Evolutionary conservation across 2,329 filamentous ascomycete genomes (phyloP), one percentile per base, ranked within the genome.

Genomic region (Colletotrichum musicola): DNA sequence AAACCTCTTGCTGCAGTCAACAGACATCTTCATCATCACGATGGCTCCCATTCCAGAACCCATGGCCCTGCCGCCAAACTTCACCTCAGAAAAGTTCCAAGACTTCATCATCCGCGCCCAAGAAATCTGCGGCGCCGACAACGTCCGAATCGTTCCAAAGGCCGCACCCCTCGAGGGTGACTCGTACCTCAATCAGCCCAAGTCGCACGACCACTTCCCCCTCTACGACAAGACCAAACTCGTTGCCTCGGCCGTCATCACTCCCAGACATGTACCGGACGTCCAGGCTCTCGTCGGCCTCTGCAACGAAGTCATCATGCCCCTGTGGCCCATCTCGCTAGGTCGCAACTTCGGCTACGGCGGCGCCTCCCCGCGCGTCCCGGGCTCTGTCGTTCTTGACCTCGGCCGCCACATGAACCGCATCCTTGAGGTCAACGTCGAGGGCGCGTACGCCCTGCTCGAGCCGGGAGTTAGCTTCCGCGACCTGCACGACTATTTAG

Each of bases 281-380:
- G 84, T 86, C 4, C 84, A 86, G 74, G 74, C 71, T 3, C 74
- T 83, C 47, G 76, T 83, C 61, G 73, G 40, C 5, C 67, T 72
- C 75, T 56, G 80, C 74, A 75, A 84, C 76, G 62, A 78, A 50
- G 71, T 76, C 57, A 59, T 74, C 38, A 76, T 80, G 47, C 79
- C 80, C 13, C 73, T 80, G 60, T 81, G 78, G 69, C 78, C 80
- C 7, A 79, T 79, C 65, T 80, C 78, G 1, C 75, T 80, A 67
- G 78, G 79, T 1, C 74, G 80, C 5, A 83, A 83, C 58, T 71
- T 82, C 16, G 82, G 81, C 13, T 84, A 84, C 61, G 81, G 82
- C 18, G 81, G 81, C 10, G 79, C 81, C 0, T 81, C 81, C 1
- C 81, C 81, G 1, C 77, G 82, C 6, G 79, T 84, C 1, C 77